Conservation (phyloP, 148 eudicot genomes). For the Chenopodium album region DNA sequence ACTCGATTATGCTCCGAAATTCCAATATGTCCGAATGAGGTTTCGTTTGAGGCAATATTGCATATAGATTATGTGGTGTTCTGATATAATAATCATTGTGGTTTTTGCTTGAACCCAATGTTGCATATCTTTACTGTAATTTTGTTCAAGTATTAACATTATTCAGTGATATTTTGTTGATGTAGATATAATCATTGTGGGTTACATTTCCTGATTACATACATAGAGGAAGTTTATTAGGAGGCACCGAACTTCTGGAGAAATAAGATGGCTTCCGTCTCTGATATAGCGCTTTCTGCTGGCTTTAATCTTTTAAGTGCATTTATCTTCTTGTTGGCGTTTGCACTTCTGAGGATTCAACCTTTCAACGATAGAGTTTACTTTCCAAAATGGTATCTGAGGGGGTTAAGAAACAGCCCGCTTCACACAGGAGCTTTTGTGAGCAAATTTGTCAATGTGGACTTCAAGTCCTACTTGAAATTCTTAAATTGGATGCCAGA, state of each 20-base stretch:
- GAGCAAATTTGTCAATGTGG: slow-evolving; percentile 74
- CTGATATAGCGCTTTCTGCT: slow-evolving; percentile 78
- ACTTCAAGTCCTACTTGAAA: slow-evolving; percentile 69
- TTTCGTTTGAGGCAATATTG: no score
- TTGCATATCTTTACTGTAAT: no score
- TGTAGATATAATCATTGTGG: slow-evolving; percentile 13
- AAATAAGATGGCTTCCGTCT: slow-evolving; percentile 71
- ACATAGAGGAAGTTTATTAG: slow-evolving; percentile 2
- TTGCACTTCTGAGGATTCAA: slow-evolving; percentile 86
- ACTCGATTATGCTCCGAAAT: no score
- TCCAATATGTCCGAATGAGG: no score
- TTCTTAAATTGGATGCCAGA: slow-evolving; percentile 96
- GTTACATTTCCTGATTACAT: slow-evolving; percentile 10
- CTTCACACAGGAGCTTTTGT: slow-evolving; percentile 59
- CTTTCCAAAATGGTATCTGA: slow-evolving; percentile 98
- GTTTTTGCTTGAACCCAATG: no score
- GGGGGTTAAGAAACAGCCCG: slow-evolving; percentile 84
- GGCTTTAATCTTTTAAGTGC: slow-evolving; percentile 73
- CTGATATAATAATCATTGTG: no score
- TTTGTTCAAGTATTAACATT: neutral
- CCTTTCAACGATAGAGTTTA: slow-evolving; percentile 96
- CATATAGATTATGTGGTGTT: no score
- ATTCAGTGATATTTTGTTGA: neutral
- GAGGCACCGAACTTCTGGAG: slow-evolving; percentile 17
- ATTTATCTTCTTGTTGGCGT: slow-evolving; percentile 71